Evolutionary conservation across 257 asterid genomes (phyloP), one percentile per base, ranked within the genome.

Genomic region (Euphrasia confusa): DNA sequence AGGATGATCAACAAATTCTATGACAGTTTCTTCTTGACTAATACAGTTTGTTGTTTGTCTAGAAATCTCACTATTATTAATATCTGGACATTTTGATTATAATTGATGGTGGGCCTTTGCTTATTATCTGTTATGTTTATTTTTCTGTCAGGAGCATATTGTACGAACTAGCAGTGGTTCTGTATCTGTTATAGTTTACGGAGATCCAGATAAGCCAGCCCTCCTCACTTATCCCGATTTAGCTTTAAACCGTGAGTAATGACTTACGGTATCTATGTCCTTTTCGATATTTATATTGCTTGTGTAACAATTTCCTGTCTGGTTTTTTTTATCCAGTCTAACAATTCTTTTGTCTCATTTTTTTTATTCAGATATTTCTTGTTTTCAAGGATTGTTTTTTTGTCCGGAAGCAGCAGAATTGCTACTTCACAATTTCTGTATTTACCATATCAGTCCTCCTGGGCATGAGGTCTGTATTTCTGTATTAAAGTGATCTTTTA

Each of bases 131-230:
- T 21, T 1, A 21, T 21, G 24, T 13, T 17, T 30, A 48, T 66
- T 52, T 30, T 70, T 66, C 44, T 10, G 37, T 55, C 90, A 87
- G 95, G 93, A 87, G 74, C 88, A 87, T 79, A 72, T 60, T 52
- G 69, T 87, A 50, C 74, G 64, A 32, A 87, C 95, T 24, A 75
- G 83, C 57, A 68, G 48, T 53, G 95, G 93, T 58, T 77, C 85
- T 49, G 80, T 87, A 33, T 87, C 95, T 39, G 95, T 87, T 65
- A 82, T 87, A 64, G 88, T 87, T 53, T 87, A 81, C 66, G 95
- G 95, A 47, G 90, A 87, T 73, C 81, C 75, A 35, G 90, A 87
- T 54, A 87, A 87, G 69, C 93, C 95, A 3, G 93, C 93, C 65
- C 78, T 87, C 42, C 71, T 84, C 61, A 84, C 93, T 65, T 87